These are phyloP conservation scores for Turnera subulata DNA, from an alignment of 345 rosid species.

Conservation along the genomic window DNA sequence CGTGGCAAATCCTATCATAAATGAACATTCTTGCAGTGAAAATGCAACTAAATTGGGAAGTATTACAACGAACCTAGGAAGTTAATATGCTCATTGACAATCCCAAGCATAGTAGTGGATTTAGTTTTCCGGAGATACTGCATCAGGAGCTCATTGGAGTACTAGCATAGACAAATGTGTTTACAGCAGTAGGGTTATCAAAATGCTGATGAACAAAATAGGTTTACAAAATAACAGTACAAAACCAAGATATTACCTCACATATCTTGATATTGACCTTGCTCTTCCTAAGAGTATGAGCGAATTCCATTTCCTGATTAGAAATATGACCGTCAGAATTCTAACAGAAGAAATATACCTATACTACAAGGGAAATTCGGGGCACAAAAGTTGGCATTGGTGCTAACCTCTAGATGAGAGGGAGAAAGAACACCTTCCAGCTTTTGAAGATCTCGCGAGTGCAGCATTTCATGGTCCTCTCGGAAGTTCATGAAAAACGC, in stretches of 20 bases:
- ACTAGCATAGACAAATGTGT: conserved; percentile 41
- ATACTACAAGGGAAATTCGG: background rate
- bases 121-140: conserved; percentile 80
- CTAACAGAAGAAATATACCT: background rate
- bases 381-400: background rate
- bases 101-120: conserved; percentile 80
- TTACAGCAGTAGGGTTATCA: conserved; percentile 8
- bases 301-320: conserved; percentile 93
- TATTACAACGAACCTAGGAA: conserved; percentile 58
- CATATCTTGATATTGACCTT: conserved; percentile 90
- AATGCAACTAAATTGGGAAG: conserved; percentile 9
- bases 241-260: conserved; percentile 45
- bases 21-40: background rate
- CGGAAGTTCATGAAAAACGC: conserved; percentile 70
- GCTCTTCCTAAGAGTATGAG: conserved; percentile 77
- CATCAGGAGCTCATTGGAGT: conserved; percentile 86
- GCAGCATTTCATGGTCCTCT: conserved; percentile 83
- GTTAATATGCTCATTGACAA: conserved; percentile 80
- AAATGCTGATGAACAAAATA: background rate
- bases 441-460: conserved; percentile 86
- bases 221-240: background rate
- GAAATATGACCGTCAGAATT: conserved; percentile 6
- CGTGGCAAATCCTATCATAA: too few relatives aligned
- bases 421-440: conserved; percentile 92
- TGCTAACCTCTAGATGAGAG: conserved; percentile 85